Percentiles rank a stretch among this genome's conserved stretches.
phyloP scores from a whole-genome alignment of 345 rosid genomes.

The Cardiospermum halicacabum region DNA sequence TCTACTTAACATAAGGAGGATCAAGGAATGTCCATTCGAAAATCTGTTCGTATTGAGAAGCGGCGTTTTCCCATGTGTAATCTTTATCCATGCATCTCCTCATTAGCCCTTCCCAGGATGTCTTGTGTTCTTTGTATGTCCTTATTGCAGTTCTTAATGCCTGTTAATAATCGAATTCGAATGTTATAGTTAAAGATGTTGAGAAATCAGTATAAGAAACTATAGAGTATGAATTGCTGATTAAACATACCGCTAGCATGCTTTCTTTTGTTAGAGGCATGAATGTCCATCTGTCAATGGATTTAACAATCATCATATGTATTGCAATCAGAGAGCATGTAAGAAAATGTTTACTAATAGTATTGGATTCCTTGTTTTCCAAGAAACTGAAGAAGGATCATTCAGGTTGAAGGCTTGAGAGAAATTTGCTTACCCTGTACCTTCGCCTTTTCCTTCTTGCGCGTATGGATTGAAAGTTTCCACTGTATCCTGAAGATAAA shows the following conservation, averaged over 20 bases:
- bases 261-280: slow-evolving; percentile 71
- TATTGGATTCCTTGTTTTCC: not conserved
- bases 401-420: slow-evolving; percentile 1
- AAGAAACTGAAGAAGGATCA: not conserved
- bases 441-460: slow-evolving; percentile 57
- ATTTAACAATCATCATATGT: slow-evolving; percentile 9
- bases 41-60: slow-evolving; percentile 74
- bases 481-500: slow-evolving; percentile 95
- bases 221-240: not conserved
- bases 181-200: too few species aligned
- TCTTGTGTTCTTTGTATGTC: slow-evolving; percentile 69
- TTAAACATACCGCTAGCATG: slow-evolving; percentile 60
- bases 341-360: not conserved
- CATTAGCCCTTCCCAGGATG: slow-evolving; percentile 78
- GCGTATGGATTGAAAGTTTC: slow-evolving; percentile 76
- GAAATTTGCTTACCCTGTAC: slow-evolving; percentile 67
- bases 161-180: slow-evolving; percentile 21
- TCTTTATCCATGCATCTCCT: slow-evolving; percentile 67
- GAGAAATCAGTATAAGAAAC: too few species aligned
- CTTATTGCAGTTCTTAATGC: slow-evolving; percentile 54
- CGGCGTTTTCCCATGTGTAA: slow-evolving; percentile 87
- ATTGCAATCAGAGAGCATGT: not conserved
- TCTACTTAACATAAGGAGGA: slow-evolving; percentile 55
- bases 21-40: slow-evolving; percentile 80
- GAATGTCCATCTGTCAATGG: slow-evolving; percentile 72